Evolutionary conservation across 2,329 filamentous ascomycete genomes (phyloP), one percentile per base, ranked within the genome.

Genomic region (Botrytis porri): DNA sequence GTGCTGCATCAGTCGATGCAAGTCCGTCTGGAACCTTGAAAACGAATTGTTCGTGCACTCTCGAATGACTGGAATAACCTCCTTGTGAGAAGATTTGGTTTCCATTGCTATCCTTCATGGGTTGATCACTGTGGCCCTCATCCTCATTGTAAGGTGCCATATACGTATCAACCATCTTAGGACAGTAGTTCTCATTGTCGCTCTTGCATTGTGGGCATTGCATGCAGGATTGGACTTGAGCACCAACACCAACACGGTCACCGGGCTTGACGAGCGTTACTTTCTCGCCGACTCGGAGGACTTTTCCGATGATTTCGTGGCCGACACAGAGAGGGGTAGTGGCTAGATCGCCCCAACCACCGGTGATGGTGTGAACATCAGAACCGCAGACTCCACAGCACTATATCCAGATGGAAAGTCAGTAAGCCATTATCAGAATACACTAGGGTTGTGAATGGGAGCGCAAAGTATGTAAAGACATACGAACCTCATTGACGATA

Each of bases 401-500:
- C 29, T 63, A 12, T 18, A 63, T 43, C 3, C 25, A 22, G 16
- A n/a, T 63, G 3, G n/a, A 1, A 29, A 43, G 37, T 63, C 39
- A 43, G 39, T 12, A 18, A 20, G 20, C 39, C 14, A 16, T 41
- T 4, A 41, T 62, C 16, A 29, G 25, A 29, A 22, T 41, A 25
- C 25, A n/a, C 16, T 12, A n/a, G 29, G 25, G 8, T 35, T 32
- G 10, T 39, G 16, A 16, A 9, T 1, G 12, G 16, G 12, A 41
- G 25, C 9, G 7, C 22, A 62, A 3, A 62, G 1, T n/a, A n/a
- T 9, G 8, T 18, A 62, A 63, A 29, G 25, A 4, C 12, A 29
- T 12, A 43, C 61, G n/a, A 43, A 63, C 61, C 61, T 95, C 92
- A 79, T 97, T 91, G 85, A 94, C 91, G 82, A 97, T 89, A 81